Percentiles rank a stretch among this genome's conserved stretches.
Evolutionary conservation across 805 yeast genomes (phyloP).

Genomic region (Suhomyces sp.): DNA sequence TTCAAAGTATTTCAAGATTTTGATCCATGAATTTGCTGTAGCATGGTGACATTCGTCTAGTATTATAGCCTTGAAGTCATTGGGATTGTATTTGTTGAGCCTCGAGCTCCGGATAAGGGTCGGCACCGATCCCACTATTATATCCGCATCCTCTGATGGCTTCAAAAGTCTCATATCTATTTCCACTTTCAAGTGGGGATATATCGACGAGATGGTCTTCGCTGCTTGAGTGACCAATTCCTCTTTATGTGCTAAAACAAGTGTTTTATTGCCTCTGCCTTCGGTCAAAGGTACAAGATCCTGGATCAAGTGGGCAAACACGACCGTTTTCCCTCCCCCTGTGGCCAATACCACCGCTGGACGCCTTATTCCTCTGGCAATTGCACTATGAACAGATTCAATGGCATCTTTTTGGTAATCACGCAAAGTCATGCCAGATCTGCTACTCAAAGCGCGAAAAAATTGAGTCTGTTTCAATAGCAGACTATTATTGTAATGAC

Average conservation of each 20-base stretch:
- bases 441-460: too few relatives aligned
- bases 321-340: conserved; percentile 92
- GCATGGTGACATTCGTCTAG: conserved; percentile 95
- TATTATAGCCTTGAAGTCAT: conserved; percentile 67
- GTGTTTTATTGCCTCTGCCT: conserved; percentile 34
- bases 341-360: conserved; percentile 88
- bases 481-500: too few relatives aligned
- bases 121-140: conserved; percentile 76
- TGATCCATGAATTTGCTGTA: conserved; percentile 64
- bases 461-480: too few relatives aligned
- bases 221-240: conserved; percentile 78
- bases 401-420: conserved; percentile 75
- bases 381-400: conserved; percentile 48
- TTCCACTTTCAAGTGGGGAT: conserved; percentile 55
- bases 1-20: conserved; percentile 58
- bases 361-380: conserved; percentile 47
- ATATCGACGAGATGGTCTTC: conserved; percentile 40
- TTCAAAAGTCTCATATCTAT: conserved; percentile 65
- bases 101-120: conserved; percentile 51
- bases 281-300: conserved; percentile 32
- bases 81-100: conserved; percentile 53
- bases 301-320: conserved; percentile 60
- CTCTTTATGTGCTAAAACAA: conserved; percentile 77
- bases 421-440: too few relatives aligned
- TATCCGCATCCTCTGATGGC: conserved; percentile 51